These are phyloP conservation scores for Penicillium diatomitis DNA, from an alignment of 495 filamentous ascomycete genomes.

Conservation along the genomic window DNA sequence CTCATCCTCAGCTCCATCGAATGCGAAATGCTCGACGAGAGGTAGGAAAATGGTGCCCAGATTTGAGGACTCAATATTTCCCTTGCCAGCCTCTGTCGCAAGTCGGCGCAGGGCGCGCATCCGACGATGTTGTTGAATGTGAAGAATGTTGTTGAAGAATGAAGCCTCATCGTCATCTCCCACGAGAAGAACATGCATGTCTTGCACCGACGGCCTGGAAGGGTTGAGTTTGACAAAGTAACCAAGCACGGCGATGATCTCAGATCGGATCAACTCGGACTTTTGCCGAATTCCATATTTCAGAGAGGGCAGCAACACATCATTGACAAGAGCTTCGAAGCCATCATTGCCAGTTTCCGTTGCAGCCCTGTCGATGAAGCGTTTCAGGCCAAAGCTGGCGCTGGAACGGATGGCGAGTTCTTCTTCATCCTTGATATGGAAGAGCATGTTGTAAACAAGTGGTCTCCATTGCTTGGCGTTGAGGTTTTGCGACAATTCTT, in stretches of 20 bases:
- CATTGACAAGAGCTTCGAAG: conserved; percentile 46
- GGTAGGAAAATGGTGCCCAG: conserved; percentile 83
- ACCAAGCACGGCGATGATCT: conserved; percentile 69
- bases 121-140: conserved; percentile 83
- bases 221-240: conserved; percentile 65
- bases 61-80: conserved; percentile 60
- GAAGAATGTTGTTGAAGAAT: conserved; percentile 87
- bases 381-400: conserved; percentile 67
- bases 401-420: conserved; percentile 82
- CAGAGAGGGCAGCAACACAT: conserved; percentile 63
- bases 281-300: conserved; percentile 61
- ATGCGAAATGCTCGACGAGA: conserved; percentile 86
- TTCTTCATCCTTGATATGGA: conserved; percentile 75
- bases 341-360: conserved; percentile 25
- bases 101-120: conserved; percentile 73
- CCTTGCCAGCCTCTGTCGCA: conserved; percentile 51
- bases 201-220: conserved; percentile 56
- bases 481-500: conserved; percentile 40
- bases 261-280: conserved; percentile 75
- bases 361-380: conserved; percentile 60
- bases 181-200: conserved; percentile 65
- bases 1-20: conserved; percentile 65
- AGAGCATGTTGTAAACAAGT: conserved; percentile 84
- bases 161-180: conserved; percentile 78
- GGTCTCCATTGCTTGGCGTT: conserved; percentile 79